These are phyloP conservation scores for Dipteronia sinensis DNA, from an alignment of 345 rosid genomes.

Conservation along the genomic window DNA sequence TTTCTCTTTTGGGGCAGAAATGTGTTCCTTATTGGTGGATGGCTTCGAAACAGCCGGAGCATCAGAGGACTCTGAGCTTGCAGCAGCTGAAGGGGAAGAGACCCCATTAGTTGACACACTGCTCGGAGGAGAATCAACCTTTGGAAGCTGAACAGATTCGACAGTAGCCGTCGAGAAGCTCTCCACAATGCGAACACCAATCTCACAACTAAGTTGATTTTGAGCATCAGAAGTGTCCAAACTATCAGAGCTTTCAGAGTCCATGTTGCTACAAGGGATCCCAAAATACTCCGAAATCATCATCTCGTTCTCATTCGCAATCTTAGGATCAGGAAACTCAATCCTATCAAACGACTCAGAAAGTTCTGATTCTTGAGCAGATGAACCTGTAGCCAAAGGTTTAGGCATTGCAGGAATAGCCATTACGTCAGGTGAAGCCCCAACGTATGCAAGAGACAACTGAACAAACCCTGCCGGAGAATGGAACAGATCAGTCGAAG, in stretches of 20 bases:
- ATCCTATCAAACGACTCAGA: conserved; percentile 69
- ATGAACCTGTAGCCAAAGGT: conserved; percentile 41
- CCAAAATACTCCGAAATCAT: conserved; percentile 95
- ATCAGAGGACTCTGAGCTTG: conserved; percentile 61
- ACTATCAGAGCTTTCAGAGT: conserved; percentile 70
- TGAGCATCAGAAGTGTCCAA: conserved; percentile 61
- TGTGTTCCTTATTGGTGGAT: conserved; percentile 46
- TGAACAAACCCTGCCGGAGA: conserved; percentile 96
- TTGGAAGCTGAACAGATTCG: conserved; percentile 52
- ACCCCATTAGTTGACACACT: conserved; percentile 77
- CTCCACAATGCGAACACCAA: conserved; percentile 44
- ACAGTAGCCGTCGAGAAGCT: conserved; percentile 46
- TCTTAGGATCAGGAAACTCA: conserved; percentile 96
- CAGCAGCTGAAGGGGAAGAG: conserved; percentile 68
- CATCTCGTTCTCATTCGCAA: conserved; percentile 85
- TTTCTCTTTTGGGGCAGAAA: conserved; percentile 44
- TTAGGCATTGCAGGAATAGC: conserved; percentile 56
- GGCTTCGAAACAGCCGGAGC: conserved; percentile 47
- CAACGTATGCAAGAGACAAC: conserved; percentile 74
- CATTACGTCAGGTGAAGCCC: conserved; percentile 92
- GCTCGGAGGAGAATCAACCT: conserved; percentile 79
- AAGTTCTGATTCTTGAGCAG: conserved; percentile 44
- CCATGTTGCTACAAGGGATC: conserved; percentile 56
- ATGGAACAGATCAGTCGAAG: conserved; percentile 93
- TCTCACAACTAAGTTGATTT: conserved; percentile 50